A percentile compares a stretch with the other conserved stretches of the same genome.
Conservation (phyloP, 2,329 filamentous ascomycete genomes). For the Ophiostoma triangulosporum region DNA sequence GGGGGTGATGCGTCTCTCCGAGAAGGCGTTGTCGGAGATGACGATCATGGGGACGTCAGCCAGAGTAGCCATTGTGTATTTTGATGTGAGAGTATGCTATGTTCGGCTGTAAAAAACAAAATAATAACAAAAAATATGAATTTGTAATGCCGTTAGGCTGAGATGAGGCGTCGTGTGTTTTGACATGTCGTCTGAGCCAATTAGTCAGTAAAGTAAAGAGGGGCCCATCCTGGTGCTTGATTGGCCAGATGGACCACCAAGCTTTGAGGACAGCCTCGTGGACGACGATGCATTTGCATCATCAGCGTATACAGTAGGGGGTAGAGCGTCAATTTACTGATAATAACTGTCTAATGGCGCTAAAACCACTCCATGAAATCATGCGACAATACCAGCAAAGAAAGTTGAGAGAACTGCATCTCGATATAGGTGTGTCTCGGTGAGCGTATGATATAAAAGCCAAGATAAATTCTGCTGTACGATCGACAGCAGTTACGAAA, state of each 20-base stretch:
- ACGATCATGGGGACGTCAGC: slow-evolving; percentile 65
- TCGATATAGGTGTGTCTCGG: too few species aligned
- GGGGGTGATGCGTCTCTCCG: slow-evolving; percentile 82
- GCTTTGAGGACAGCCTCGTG: neutral
- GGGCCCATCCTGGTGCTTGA: neutral
- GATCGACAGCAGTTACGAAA: too few species aligned
- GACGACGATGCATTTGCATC: neutral
- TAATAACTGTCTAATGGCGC: too few species aligned
- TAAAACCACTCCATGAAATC: too few species aligned
- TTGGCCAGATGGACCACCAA: neutral
- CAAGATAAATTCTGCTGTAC: too few species aligned
- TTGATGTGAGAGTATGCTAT: neutral
- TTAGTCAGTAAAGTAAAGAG: neutral
- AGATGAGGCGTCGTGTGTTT: neutral
- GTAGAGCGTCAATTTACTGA: too few species aligned
- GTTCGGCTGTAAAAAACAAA: neutral
- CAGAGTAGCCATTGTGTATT: slow-evolving; percentile 26
- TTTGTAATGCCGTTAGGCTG: neutral
- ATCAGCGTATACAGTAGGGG: neutral
- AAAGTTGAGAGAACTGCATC: too few species aligned
- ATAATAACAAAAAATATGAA: neutral
- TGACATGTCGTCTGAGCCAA: neutral
- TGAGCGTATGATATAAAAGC: too few species aligned
- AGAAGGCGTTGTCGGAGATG: slow-evolving; percentile 61
- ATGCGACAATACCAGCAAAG: too few species aligned